phyloP scores from a whole-genome alignment of 495 filamentous ascomycete genomes.

The Pseudoneurospora amorphoporcata region DNA sequence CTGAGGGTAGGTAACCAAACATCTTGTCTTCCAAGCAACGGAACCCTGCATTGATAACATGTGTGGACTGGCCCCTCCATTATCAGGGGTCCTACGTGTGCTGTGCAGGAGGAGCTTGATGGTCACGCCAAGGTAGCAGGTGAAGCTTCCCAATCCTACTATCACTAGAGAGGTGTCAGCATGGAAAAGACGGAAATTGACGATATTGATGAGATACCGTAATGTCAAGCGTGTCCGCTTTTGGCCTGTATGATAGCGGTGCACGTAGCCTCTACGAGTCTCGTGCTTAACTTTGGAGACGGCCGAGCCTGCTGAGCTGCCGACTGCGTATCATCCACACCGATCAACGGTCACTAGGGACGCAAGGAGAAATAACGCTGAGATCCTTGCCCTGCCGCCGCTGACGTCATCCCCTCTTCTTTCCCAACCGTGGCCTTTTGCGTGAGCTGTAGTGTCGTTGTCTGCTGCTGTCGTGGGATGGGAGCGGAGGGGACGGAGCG shows the following conservation, averaged over 20 bases:
- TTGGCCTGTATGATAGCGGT: background rate
- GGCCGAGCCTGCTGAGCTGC: too few species aligned
- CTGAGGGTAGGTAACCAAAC: background rate
- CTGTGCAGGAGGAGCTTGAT: background rate
- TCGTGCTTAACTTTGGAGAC: too few species aligned
- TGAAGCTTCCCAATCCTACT: background rate
- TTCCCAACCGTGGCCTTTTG: background rate
- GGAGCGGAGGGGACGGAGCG: background rate
- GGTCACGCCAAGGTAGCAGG: background rate
- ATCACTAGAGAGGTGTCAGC: background rate
- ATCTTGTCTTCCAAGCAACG: background rate
- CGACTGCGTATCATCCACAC: too few species aligned
- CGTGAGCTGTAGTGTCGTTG: background rate
- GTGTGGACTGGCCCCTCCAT: background rate
- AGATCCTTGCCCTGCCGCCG: slow-evolving; percentile 7
- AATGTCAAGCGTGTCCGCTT: background rate
- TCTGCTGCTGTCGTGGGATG: background rate
- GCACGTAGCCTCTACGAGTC: too few species aligned
- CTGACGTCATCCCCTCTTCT: slow-evolving; percentile 10
- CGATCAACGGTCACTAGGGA: too few species aligned
- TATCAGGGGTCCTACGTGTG: background rate
- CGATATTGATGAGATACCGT: background rate
- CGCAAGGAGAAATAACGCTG: background rate
- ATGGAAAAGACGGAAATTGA: background rate
- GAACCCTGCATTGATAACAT: background rate